These are phyloP conservation scores for Leersia perrieri DNA, from an alignment of 176 grass and related monocot genomes.

Conservation along the genomic window DNA sequence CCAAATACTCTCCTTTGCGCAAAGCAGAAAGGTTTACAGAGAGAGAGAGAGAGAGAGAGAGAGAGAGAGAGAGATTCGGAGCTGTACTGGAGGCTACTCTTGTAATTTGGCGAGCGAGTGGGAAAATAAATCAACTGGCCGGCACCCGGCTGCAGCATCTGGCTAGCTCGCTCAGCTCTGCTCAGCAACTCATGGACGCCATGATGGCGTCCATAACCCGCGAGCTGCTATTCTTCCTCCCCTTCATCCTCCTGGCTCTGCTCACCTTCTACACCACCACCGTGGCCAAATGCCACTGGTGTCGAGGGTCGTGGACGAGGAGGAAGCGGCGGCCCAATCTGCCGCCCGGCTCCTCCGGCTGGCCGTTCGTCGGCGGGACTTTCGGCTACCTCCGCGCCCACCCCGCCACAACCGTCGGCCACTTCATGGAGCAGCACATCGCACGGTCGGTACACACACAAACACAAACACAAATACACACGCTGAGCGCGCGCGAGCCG, in stretches of 20 bases:
- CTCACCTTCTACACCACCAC: conserved; percentile 64
- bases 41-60: conserved; percentile 28
- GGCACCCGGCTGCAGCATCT: neutral
- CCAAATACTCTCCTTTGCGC: conserved; percentile 25
- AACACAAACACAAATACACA: neutral
- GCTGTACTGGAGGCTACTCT: conserved; percentile 27
- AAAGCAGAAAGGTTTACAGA: conserved; percentile 37
- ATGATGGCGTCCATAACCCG: conserved; percentile 59
- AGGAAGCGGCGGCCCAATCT: conserved; percentile 61
- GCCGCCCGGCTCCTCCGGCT: conserved; percentile 57
- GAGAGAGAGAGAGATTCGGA: conserved; percentile 30
- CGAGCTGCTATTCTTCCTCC: conserved; percentile 69
- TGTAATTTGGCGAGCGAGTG: conserved; percentile 25
- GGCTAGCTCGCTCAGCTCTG: too few relatives aligned
- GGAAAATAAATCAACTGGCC: conserved; percentile 24
- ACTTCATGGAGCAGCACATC: conserved; percentile 77
- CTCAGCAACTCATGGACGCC: conserved; percentile 45
- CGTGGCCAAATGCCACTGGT: conserved; percentile 48
- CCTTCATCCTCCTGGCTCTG: conserved; percentile 59
- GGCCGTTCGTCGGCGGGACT: conserved; percentile 83
- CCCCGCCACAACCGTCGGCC: conserved; percentile 66
- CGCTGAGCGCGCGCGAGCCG: neutral
- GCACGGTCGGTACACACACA: conserved; percentile 44
- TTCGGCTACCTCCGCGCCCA: conserved; percentile 82
- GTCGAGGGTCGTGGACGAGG: conserved; percentile 2